Base-by-base conservation (phyloP, 2,329 filamentous ascomycete species). In the Corinectria fuckeliana region DNA sequence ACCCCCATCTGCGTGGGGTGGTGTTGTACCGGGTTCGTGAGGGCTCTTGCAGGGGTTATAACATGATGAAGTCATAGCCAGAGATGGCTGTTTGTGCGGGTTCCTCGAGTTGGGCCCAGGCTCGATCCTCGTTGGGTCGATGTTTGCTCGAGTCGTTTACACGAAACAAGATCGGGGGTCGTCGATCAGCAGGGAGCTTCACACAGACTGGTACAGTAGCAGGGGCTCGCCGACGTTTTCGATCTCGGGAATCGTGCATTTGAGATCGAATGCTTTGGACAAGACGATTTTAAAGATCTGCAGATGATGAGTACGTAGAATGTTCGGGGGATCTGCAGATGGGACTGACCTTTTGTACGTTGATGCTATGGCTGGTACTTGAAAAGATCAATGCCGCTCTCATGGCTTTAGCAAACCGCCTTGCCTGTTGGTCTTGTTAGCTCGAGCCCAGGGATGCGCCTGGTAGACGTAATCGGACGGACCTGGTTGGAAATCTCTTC, bases 251-350 rank as follows among this genome's bases (percentile, higher is more conserved):
- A 99, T 98, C 26, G 95, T 99, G 82, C 95, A 99, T 77, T 97
- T 97, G 58, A 99, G 85, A 76, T 99, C 95, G 75, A 99, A 99
- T 2, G 95, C 95, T 80, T 99, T 99, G 65, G 94, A 97, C 21
- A 99, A 85, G 58, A 99, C 95, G 70, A 99, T 99, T 79, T 99
- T 99, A 87, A 99, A 99, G 74, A 99, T 99, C 94, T 98, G 71
- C 2, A 7, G 18, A 1, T 11, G 11, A 48, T 56, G 14, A 66
- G 63, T 49, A 58, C 32, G 48, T 50, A 59, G 60, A 49, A 14
- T 3, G 18, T 39, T 50, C 14, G 44, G n/a, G 39, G n/a, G 32
- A 13, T 13, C 4, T 8, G 9, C 4, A 11, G 3, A 16, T 5
- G 14, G 3, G 25, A 26, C 77, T 47, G 74, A 96, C 94, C 90